A percentile compares a stretch with the other conserved stretches of the same genome.
Evolutionary conservation across 1,139 yeast species (phyloP).

Genomic region (Nakaseomyces nivariensis): DNA sequence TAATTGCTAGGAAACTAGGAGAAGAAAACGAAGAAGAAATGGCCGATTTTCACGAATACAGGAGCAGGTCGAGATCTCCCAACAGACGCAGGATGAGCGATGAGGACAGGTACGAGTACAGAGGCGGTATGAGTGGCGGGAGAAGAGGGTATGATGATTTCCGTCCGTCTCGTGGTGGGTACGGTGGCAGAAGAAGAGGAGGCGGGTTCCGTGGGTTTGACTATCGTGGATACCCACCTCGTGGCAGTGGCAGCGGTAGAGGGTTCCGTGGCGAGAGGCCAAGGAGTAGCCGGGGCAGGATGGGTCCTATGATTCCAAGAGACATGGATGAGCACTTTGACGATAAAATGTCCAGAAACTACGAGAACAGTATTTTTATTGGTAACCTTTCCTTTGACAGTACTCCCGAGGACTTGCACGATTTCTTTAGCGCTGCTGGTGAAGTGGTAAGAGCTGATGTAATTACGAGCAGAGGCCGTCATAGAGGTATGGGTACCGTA

Average conservation of each 20-base stretch:
- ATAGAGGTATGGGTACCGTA: constrained; percentile 84
- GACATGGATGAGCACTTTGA: constrained; percentile 11
- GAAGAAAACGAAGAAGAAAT: not conserved
- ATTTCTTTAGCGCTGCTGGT: constrained; percentile 50
- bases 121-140: constrained; percentile 12
- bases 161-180: not conserved
- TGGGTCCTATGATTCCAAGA: constrained; percentile 12
- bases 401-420: constrained; percentile 46
- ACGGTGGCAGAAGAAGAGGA: constrained; percentile 9
- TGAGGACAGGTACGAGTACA: constrained; percentile 8
- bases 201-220: constrained; percentile 7
- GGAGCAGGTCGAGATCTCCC: constrained; percentile 23
- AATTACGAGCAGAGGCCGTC: constrained; percentile 66
- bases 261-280: constrained; percentile 27
- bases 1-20: no score
- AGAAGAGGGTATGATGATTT: constrained; percentile 13
- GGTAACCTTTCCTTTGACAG: constrained; percentile 60
- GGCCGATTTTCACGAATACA: constrained; percentile 10
- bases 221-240: not conserved
- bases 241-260: constrained; percentile 17
- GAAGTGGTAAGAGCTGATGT: constrained; percentile 74
- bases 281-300: constrained; percentile 17
- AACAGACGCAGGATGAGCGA: constrained; percentile 16
- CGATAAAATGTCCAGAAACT: constrained; percentile 43
- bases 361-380: constrained; percentile 54